Percentiles rank a stretch among this genome's conserved stretches.
These are phyloP conservation scores for Ophiorrhiza pumila DNA, from an alignment of 257 asterid species.

Conservation along the genomic window DNA sequence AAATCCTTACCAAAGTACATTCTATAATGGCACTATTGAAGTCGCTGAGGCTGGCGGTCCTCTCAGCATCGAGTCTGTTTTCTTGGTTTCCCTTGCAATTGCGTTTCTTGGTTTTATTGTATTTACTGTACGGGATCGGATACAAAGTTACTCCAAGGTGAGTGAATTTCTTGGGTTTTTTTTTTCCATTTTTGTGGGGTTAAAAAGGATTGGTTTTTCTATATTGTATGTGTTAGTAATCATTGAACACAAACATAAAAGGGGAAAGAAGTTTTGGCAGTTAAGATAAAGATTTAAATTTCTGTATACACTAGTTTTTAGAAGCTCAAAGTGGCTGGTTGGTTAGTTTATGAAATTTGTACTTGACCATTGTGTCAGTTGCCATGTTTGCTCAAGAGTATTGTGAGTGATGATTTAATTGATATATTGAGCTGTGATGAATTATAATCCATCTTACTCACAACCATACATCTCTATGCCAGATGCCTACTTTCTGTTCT, in stretches of 20 bases:
- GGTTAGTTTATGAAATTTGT: neutral
- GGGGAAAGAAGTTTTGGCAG: neutral
- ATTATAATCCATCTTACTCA: neutral
- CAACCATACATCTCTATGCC: neutral
- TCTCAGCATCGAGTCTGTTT: slow-evolving; percentile 87
- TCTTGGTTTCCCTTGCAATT: slow-evolving; percentile 77
- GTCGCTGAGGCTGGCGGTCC: slow-evolving; percentile 80
- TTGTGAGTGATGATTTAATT: neutral
- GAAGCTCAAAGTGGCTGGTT: neutral
- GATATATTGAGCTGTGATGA: neutral
- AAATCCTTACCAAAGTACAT: slow-evolving; percentile 69
- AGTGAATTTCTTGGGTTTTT: neutral
- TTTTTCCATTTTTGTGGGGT: neutral
- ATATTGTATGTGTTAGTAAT: neutral
- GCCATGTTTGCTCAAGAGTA: neutral
- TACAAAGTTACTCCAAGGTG: slow-evolving; percentile 80
- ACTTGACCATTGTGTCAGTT: neutral
- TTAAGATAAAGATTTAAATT: too few relatives aligned
- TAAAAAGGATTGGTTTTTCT: too few relatives aligned
- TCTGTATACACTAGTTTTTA: neutral
- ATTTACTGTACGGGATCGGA: slow-evolving; percentile 60
- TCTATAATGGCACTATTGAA: slow-evolving; percentile 93
- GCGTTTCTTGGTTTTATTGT: slow-evolving; percentile 68
- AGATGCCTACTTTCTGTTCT: neutral
- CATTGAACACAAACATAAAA: neutral